These are phyloP conservation scores for Cladochytrium replicatum DNA, from an alignment of 192 early-diverging fungal species.

Conservation along the genomic window DNA sequence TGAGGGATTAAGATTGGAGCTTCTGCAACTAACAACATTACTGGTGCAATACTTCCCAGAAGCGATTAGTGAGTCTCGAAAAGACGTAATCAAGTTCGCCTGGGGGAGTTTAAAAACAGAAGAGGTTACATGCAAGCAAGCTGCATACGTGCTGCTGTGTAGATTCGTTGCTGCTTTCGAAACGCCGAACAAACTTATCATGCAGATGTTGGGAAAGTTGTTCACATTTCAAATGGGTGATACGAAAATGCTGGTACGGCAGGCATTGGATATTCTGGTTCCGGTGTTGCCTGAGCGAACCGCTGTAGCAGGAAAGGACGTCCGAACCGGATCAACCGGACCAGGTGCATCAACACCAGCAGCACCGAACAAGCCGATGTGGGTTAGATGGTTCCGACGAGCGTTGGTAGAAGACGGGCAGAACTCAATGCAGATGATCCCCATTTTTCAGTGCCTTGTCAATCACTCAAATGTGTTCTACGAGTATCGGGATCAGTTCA, in stretches of 20 bases:
- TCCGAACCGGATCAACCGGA: background rate
- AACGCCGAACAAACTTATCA: conserved; percentile 69
- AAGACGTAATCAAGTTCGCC: conserved; percentile 91
- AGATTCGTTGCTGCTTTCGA: conserved; percentile 90
- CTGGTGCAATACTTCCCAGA: conserved; percentile 71
- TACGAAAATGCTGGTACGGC: conserved; percentile 74
- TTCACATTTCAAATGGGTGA: conserved; percentile 86
- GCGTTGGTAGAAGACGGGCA: conserved; percentile 92
- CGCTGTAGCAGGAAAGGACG: conserved; percentile 18
- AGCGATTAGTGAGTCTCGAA: conserved; percentile 65
- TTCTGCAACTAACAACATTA: conserved; percentile 85
- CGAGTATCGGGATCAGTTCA: conserved; percentile 78
- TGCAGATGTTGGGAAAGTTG: conserved; percentile 78
- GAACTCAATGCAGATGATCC: conserved; percentile 69
- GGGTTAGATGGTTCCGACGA: conserved; percentile 79
- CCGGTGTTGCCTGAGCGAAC: conserved; percentile 84
- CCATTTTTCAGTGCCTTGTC: conserved; percentile 85
- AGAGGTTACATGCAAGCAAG: conserved; percentile 91
- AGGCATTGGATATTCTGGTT: conserved; percentile 87
- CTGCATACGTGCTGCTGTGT: conserved; percentile 86
- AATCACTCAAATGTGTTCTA: conserved; percentile 86
- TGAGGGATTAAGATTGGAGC: conserved; percentile 51
- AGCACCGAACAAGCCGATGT: conserved; percentile 49
- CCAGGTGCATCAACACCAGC: background rate
- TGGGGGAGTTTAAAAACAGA: conserved; percentile 73